A percentile compares a stretch with the other conserved stretches of the same genome.
Conservation (phyloP, 352 stramenopile genomes). For the Globisporangium echinulatum region DNA sequence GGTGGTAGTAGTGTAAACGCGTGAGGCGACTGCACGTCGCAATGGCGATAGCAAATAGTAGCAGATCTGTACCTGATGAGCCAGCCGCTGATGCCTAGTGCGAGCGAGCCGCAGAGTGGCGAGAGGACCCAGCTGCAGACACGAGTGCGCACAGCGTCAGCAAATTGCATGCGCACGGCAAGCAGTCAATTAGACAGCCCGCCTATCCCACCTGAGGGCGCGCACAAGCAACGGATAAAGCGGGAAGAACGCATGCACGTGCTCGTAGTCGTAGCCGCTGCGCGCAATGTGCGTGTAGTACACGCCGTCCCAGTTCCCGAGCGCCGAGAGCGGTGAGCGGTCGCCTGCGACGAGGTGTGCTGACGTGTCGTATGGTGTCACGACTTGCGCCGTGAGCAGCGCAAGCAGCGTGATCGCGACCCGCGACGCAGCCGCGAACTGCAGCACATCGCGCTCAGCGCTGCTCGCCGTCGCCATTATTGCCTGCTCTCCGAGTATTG, state of each 20-base stretch:
- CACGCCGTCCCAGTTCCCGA: conserved; percentile 84
- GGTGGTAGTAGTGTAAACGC: neutral
- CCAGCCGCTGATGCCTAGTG: conserved; percentile 43
- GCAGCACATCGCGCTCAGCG: conserved; percentile 26
- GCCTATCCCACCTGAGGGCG: conserved; percentile 11
- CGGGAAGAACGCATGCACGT: conserved; percentile 82
- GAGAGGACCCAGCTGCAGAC: conserved; percentile 14
- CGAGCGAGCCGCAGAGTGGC: conserved; percentile 8
- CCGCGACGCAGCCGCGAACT: conserved; percentile 42
- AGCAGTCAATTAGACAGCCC: neutral
- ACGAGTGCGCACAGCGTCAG: neutral
- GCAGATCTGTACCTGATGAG: conserved; percentile 27
- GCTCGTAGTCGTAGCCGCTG: conserved; percentile 80
- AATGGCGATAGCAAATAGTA: too few species aligned
- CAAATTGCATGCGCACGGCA: neutral
- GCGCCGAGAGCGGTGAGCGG: conserved; percentile 23
- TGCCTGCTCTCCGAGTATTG: too few species aligned
- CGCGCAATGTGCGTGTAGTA: conserved; percentile 72
- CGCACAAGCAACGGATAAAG: conserved; percentile 61
- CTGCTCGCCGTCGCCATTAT: neutral
- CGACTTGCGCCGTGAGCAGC: conserved; percentile 31
- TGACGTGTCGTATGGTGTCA: conserved; percentile 71
- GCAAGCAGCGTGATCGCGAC: conserved; percentile 39
- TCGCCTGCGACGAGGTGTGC: conserved; percentile 21
- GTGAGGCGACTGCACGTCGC: too few species aligned